Conservation (phyloP, 108 stramenopile species). For the Chaetoceros tenuissimus region DNA sequence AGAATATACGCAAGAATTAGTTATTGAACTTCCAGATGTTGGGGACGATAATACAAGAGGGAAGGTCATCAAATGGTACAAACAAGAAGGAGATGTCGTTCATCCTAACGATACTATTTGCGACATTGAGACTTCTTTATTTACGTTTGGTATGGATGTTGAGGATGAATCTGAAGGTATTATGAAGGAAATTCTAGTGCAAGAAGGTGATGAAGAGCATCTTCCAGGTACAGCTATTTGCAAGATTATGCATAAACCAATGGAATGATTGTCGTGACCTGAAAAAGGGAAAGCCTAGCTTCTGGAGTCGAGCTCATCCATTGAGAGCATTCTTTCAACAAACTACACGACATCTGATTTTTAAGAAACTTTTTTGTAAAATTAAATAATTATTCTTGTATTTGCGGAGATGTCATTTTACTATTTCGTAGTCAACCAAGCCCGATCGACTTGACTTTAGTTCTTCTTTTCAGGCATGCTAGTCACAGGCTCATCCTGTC, state of each 20-base stretch:
- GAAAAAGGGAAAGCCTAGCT: no score
- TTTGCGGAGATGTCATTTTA: no score
- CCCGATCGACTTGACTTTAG: no score
- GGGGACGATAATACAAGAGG: conserved; percentile 4
- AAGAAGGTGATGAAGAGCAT: neutral
- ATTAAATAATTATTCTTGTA: no score
- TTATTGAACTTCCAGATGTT: conserved; percentile 18
- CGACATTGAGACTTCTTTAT: conserved; percentile 40
- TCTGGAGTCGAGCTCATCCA: no score
- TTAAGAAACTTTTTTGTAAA: neutral
- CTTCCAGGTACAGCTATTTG: neutral
- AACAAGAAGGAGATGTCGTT: conserved; percentile 32
- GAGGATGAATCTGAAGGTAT: conserved; percentile 30
- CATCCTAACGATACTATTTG: conserved; percentile 29
- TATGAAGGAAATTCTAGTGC: conserved; percentile 30
- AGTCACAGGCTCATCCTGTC: conserved; percentile 86
- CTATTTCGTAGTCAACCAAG: no score
- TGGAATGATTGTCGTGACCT: neutral
- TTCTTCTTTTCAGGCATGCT: conserved; percentile 55
- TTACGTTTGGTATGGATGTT: conserved; percentile 44
- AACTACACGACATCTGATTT: neutral
- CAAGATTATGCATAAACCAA: neutral
- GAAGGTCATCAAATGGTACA: conserved; percentile 35
- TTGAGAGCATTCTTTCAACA: neutral
- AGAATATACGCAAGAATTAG: conserved; percentile 1